Percentiles rank a stretch among this genome's conserved stretches.
phyloP scores from a whole-genome alignment of 2,329 filamentous ascomycete genomes.

The Coniochaeta pulveracea region DNA sequence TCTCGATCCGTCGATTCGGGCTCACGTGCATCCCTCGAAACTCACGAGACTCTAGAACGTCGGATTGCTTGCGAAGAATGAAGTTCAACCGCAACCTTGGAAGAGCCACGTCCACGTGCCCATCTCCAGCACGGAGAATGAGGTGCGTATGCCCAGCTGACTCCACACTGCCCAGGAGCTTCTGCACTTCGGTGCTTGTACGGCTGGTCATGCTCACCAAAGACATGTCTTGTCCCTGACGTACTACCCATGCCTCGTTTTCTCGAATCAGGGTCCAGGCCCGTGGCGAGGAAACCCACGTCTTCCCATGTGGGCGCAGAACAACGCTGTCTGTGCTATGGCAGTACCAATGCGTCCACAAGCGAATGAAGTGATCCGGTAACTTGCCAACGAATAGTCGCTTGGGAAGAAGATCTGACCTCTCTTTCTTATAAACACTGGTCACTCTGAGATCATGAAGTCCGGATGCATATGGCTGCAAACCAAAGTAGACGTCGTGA shows the following conservation, averaged over 20 bases:
- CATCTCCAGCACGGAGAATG: constrained; percentile 9
- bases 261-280: constrained; percentile 13
- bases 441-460: constrained; percentile 21
- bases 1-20: constrained; percentile 28
- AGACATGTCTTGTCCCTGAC: constrained; percentile 6
- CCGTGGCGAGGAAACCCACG: constrained; percentile 13
- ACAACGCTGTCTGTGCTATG: constrained; percentile 15
- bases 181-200: constrained; percentile 19
- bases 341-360: constrained; percentile 36
- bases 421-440: constrained; percentile 6
- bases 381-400: constrained; percentile 10
- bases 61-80: constrained; percentile 15
- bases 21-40: constrained; percentile 39
- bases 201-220: constrained; percentile 23
- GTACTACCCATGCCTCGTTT: constrained; percentile 12
- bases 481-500: constrained; percentile 23
- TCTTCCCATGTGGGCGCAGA: constrained; percentile 15
- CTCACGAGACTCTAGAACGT: constrained; percentile 30
- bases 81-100: constrained; percentile 38
- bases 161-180: constrained; percentile 25
- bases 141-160: constrained; percentile 21
- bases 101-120: constrained; percentile 26
- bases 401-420: constrained; percentile 24
- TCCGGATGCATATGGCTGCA: constrained; percentile 4
- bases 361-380: constrained; percentile 24